Base-by-base conservation (phyloP, 1,284 basidiomycete species). In the Blastosporella zonata region DNA sequence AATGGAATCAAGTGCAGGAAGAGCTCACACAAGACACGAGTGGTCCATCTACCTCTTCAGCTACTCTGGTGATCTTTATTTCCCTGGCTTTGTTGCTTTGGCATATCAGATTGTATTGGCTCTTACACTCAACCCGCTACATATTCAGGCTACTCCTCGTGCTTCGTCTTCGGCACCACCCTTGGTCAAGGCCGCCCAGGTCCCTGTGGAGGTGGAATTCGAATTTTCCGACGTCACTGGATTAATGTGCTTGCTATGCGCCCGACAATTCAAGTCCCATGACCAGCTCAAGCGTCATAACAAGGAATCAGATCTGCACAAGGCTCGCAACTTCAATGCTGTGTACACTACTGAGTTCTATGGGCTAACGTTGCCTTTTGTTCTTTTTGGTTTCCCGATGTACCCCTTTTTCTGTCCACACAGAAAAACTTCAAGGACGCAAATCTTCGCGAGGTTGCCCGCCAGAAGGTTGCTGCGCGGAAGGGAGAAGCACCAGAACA, bases 1-100 rank as follows among this genome's bases (percentile, higher is more conserved):
- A 97, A 61, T 97, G 93, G 93, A 96, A 93, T 64, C 88, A 87
- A 70, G 90, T 93, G 13, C 90, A 94, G 68, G 85, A 84, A 67
- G 93, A 91, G 60, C 76, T 95, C 23, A 80, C 75, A 27, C 71
- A 77, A 51, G 67, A 71, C 53, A 49, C 69, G 46, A 60, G 61
- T 53, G 51, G 58, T 45, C 54, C 57, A 38, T 50, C 63, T 46
- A 50, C 63, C 40, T 52, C 67, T 51, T 49, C 63, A 52, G 43
- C 43, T 56, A 52, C 61, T 65, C 59, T 64, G 69, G 73, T 75
- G 65, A 70, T 59, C 48, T 55, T 60, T 59, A 47, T 62, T 62
- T 58, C 62, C 29, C 59, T 64, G 61, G 59, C 59, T 59, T 55
- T 62, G 39, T 39, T 60, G 46, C 53, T 47, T 46, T 52, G 50